Evolutionary conservation across 805 yeast species (phyloP), one percentile per base, ranked within the genome.

Genomic region (Nakazawaea laoshanensis): DNA sequence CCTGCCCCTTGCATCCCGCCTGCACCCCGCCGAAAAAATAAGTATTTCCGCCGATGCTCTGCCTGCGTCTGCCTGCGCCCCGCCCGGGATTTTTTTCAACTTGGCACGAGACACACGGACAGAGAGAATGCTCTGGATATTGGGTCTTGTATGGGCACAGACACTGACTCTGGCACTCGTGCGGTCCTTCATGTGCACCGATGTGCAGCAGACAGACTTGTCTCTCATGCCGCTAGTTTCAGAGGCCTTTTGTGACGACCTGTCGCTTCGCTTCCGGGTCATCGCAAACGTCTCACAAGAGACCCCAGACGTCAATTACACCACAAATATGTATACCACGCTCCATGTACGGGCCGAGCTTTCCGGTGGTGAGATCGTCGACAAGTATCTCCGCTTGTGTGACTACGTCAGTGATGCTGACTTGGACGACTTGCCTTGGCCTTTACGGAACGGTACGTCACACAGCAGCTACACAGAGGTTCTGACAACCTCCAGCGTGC

Each of bases 241-340:
- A 8, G 30, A 37, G 29, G 45, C 38, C 13, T 32, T 24, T 17
- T 39, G 30, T 22, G 30, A 40, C 24, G 32, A 37, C 13, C 38
- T 19, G 7, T 20, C 32, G n/a, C 13, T 43, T 9, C 9, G 24
- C 21, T 39, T 39, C 37, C 19, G 35, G 21, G n/a, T 41, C 19
- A 11, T 30, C 16, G 14, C 39, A 7, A 30, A 41, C 24, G 49
- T 54, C 4, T 24, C 44, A 8, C 38, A 33, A 6, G 34, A 42
- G 15, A 60, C 70, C 7, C 42, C 53, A 10, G 77, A 70, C 39
- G 67, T 68, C 20, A 61, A 71, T 42, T 8, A 41, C 2, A 49
- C 61, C 3, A 63, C 75, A 2, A 68, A 70, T 46, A 58, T 51
- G 40, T 70, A 49, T 44, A 67, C 77, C 7, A 67, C 74, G 2